Percentiles rank a stretch among this genome's conserved stretches.
Evolutionary conservation across 306 rosid species (phyloP).

Genomic region (Castanopsis chinensis): DNA sequence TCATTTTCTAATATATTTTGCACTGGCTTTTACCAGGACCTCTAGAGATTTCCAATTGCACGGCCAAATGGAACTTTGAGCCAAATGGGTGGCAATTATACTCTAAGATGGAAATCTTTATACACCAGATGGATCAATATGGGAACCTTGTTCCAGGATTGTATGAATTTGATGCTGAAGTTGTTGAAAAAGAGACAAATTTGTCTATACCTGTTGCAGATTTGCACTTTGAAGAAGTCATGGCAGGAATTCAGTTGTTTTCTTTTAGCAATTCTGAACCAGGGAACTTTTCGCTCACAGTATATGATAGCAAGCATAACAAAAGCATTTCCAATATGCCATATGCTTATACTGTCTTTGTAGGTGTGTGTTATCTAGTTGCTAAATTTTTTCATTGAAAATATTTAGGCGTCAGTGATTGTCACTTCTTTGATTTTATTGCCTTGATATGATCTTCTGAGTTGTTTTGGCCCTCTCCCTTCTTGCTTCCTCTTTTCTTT

Average conservation of each 20-base stretch:
- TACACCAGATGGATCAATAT: conserved; percentile 67
- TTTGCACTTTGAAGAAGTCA: conserved; percentile 65
- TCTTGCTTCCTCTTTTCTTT: background rate
- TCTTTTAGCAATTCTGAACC: conserved; percentile 73
- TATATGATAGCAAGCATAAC: conserved; percentile 63
- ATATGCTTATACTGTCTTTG: conserved; percentile 59
- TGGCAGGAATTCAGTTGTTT: conserved; percentile 69
- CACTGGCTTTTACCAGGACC: conserved; percentile 44
- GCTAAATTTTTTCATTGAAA: background rate
- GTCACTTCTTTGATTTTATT: background rate
- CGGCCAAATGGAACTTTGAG: conserved; percentile 59
- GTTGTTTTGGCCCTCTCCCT: background rate
- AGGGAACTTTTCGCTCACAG: conserved; percentile 67
- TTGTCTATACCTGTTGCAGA: conserved; percentile 73
- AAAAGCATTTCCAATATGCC: conserved; percentile 74
- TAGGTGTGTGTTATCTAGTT: conserved; percentile 45
- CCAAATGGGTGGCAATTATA: conserved; percentile 79
- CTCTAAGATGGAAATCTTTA: conserved; percentile 72
- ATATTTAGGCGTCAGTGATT: background rate
- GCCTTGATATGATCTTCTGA: background rate
- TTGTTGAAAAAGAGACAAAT: conserved; percentile 66
- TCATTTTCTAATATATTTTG: background rate
- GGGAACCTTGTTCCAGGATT: conserved; percentile 76
- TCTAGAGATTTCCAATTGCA: conserved; percentile 60
- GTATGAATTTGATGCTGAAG: conserved; percentile 74